phyloP scores from a whole-genome alignment of 805 yeast genomes.

The Cyberlindnera euphorbiiphila region DNA sequence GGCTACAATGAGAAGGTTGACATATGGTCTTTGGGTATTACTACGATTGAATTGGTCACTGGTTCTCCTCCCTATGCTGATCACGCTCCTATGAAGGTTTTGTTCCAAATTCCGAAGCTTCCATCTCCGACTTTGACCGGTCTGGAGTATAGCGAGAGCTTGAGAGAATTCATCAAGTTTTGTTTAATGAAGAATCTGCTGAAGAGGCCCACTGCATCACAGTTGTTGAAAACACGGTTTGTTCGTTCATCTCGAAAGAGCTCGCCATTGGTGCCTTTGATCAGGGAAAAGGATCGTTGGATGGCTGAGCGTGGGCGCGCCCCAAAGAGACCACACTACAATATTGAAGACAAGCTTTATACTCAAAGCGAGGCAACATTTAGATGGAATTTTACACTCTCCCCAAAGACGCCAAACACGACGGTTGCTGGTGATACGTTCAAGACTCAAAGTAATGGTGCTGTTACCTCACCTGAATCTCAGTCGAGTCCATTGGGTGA shows the following conservation, averaged over 20 bases:
- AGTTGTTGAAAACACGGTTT: constrained; percentile 52
- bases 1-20: constrained; percentile 88
- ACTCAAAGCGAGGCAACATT: constrained; percentile 23
- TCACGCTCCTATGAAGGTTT: constrained; percentile 71
- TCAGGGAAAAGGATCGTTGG: constrained; percentile 38
- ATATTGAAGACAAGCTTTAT: constrained; percentile 31
- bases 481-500: constrained; percentile 17
- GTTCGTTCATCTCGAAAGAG: constrained; percentile 36
- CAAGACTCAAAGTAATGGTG: not conserved
- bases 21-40: constrained; percentile 95
- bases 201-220: constrained; percentile 57
- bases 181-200: constrained; percentile 69
- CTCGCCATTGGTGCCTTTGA: constrained; percentile 31
- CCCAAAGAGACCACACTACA: constrained; percentile 36
- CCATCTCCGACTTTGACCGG: constrained; percentile 60
- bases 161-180: constrained; percentile 52
- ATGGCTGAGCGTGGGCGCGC: constrained; percentile 29
- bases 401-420: constrained; percentile 2
- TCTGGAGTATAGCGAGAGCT: constrained; percentile 35
- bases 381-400: constrained; percentile 25
- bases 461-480: constrained; percentile 12
- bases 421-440: constrained; percentile 2
- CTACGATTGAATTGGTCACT: constrained; percentile 76
- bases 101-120: constrained; percentile 63
- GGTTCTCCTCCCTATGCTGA: constrained; percentile 81